Evolutionary conservation across 1,284 basidiomycete genomes (phyloP), one percentile per base, ranked within the genome.

Genomic region (Rugiboletus extremiorientalis): DNA sequence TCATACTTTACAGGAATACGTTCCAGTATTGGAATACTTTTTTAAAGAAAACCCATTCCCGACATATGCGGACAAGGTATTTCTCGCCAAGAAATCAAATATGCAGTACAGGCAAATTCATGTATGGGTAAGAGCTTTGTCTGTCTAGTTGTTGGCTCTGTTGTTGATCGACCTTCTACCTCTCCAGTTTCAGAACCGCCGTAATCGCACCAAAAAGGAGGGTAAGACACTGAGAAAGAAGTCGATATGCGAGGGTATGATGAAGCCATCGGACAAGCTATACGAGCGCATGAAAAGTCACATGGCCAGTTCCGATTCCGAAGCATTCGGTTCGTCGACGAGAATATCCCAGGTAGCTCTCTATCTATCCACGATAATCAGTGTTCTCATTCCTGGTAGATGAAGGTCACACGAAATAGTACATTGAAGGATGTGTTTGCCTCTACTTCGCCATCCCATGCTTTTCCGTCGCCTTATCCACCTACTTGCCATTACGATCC

Each of bases 101-200:
- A 84, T 87, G 84, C 65, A 77, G 0, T 72, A 71, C 3, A 65
- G 76, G 2, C 85, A 88, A 61, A 82, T 88, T 1, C 78, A 82
- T 60, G 79, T 84, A 28, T 88, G 85, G 84, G 83, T 84, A 34
- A 9, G 75, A 63, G 5, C 5, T 1, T 28, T 38, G 7, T 14
- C 2, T 20, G 0, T n/a, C 6, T 20, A 9, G 25, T 10, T n/a
- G 11, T 1, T 12, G 11, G 18, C 5, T 20, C 18, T 4, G 3
- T 10, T 14, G 1, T 46, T 28, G 22, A 44, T 5, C 18, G 27
- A 53, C 5, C 20, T 41, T 33, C 4, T 20, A 1, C 11, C 10
- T 36, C 3, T 14, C 1, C 7, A 65, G 65, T 66, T 66, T 10
- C 65, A 66, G 41, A 68, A 66, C 15, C 65, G 65, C 5, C 67